Conservation (phyloP, 164 flowering plant species). For the Kingdonia uniflora region DNA sequence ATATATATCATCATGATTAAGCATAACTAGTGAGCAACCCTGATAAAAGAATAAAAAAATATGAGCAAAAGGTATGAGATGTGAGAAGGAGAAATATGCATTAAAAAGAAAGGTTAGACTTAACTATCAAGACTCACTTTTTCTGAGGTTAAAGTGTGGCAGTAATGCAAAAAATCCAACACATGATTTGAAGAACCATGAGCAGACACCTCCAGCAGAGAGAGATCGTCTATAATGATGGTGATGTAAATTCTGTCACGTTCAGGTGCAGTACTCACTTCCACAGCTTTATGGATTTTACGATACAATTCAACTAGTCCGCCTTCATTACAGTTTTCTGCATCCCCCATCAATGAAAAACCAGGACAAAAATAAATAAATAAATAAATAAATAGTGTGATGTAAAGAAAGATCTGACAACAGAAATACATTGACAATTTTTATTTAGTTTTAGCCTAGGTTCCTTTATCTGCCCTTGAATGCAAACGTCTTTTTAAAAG, state of each 20-base stretch:
- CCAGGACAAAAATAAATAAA: no score
- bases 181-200: slow-evolving; percentile 47
- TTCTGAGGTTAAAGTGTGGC: slow-evolving; percentile 66
- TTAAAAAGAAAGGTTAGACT: background rate
- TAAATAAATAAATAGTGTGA: no score
- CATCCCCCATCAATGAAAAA: no score
- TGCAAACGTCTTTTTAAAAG: no score
- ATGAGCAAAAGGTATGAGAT: background rate
- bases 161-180: slow-evolving; percentile 79
- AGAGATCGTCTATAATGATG: slow-evolving; percentile 72
- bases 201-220: slow-evolving; percentile 78
- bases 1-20: slow-evolving; percentile 73
- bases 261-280: slow-evolving; percentile 20
- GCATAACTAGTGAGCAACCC: slow-evolving; percentile 61
- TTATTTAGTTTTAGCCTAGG: no score
- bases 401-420: no score
- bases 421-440: no score
- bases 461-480: no score
- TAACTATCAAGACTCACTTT: slow-evolving; percentile 31
- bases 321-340: no score
- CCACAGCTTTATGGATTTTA: slow-evolving; percentile 45
- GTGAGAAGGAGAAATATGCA: background rate
- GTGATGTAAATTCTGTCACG: slow-evolving; percentile 24
- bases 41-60: slow-evolving; percentile 14
- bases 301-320: slow-evolving; percentile 39